Evolutionary conservation across 2,329 filamentous ascomycete genomes (phyloP).

Genomic region (Chalaropsis thielavioides): DNA sequence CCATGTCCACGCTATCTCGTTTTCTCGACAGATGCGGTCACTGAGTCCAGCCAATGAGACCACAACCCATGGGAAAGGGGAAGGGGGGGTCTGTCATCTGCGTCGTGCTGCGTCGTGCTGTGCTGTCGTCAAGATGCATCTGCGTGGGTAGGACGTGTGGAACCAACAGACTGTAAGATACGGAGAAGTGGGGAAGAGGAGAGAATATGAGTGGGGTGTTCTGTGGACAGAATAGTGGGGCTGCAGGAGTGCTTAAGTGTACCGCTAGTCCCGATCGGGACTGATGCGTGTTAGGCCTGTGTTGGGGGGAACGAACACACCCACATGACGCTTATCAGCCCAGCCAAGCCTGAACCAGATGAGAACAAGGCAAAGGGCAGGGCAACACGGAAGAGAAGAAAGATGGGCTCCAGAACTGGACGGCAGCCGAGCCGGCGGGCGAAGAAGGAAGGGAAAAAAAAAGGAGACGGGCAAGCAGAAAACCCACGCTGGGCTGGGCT

Average conservation of each 20-base stretch:
- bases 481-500: background rate
- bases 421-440: background rate
- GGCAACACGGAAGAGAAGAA: background rate
- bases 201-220: background rate
- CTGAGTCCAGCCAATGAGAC: background rate
- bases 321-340: constrained; percentile 4
- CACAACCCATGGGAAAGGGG: too few relatives aligned
- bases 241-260: constrained; percentile 4
- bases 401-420: too few relatives aligned
- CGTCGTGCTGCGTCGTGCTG: background rate
- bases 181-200: background rate
- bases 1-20: background rate
- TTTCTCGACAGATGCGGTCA: background rate
- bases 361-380: background rate
- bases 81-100: too few relatives aligned
- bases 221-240: constrained; percentile 9
- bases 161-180: background rate
- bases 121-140: background rate
- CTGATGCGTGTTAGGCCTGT: constrained; percentile 13
- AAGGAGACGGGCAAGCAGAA: too few relatives aligned
- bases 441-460: background rate
- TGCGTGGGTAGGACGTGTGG: background rate
- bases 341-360: background rate
- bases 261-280: constrained; percentile 14
- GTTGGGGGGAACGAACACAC: background rate